Evolutionary conservation across 768 basidiomycete species (phyloP), one percentile per base, ranked within the genome.

Genomic region (Amanita thiersii): DNA sequence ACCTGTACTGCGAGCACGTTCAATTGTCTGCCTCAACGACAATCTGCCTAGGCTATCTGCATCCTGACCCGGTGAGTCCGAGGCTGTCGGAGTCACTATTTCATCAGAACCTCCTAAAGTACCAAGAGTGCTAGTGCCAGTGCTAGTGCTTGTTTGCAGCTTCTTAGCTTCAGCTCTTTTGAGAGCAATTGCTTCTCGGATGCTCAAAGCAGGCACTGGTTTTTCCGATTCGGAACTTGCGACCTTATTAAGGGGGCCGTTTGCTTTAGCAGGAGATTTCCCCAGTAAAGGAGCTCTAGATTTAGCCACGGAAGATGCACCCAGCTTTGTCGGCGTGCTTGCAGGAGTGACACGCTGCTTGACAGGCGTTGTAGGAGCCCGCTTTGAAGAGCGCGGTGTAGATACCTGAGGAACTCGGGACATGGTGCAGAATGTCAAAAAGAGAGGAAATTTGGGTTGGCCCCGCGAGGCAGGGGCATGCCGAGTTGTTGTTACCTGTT

Each of bases 91-190:
- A 0, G 73, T 72, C 7, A 68, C 51, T 10, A 68, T 67, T 46
- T 81, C 75, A 49, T 77, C 77, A 28, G 79, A 50, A 14, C 56
- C 59, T 8, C 58, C 62, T 14, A 73, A 60, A 38, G 56, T 58
- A 48, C 61, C 65, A 5, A 64, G 50, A 6, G 58, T 57, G 17
- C 56, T 58, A 15, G 41, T 48, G 3, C 43, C 50, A 10, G 49
- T 39, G 1, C 50, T 49, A n/a, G 42, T 20, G 25, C 55, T 56
- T 15, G 50, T 41, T 35, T 65, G 58, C 40, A 68, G 63, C 52
- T 86, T 88, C 63, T 81, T 86, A 0, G 79, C 83, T 53, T 87
- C 82, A 0, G 86, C 85, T 31, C 86, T 69, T 47, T 75, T 85
- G 33, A 86, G 63, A 2, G 86, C 86, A 54, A 90, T 87, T 10